Base-by-base conservation (phyloP, 2,329 filamentous ascomycete genomes). In the Aspergillus fumigatus region DNA sequence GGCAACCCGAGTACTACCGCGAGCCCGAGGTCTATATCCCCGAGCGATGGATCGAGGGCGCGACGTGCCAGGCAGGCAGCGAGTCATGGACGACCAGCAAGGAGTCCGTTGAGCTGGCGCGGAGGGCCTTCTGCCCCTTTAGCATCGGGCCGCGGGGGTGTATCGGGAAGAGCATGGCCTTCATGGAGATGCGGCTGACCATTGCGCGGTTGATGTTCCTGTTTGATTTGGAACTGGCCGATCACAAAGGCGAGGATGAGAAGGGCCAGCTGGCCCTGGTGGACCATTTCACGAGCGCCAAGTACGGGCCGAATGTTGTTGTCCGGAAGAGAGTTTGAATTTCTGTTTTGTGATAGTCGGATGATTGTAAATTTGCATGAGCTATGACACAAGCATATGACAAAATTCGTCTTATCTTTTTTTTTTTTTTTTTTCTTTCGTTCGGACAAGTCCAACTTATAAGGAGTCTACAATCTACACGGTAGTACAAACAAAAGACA, bases 121-220 rank as follows among this genome's bases (percentile, higher is more conserved):
- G 87, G 51, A 80, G 79, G 35, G 89, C 89, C 0, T 93, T 89
- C 73, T 90, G 87, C 60, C 88, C 90, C 7, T 78, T 78, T 51
- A 74, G 71, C 45, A 72, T 77, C 40, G 75, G 75, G 0, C 73
- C 72, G 1, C 68, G 75, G 1, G 74, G 74, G 1, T 78, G 75
- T 52, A 71, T 75, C 56, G 75, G 75, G 4, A 77, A 77, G 62
- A 70, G 70, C 41, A 70, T 78, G 70, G 75, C 75, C 2, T 69
- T 75, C 50, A 72, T 75, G 66, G 75, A 77, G 58, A 70, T 77
- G 66, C 65, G 66, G n/a, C 54, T 75, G 51, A 73, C 73, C 7
- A 54, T 77, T 47, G 74, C 74, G 14, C 66, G 67, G 29, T 51
- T 76, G 55, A 56, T 76, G 35, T 77, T 73, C 62, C 62, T 71